These are phyloP conservation scores for Tremellales sp. DNA, from an alignment of 1,284 basidiomycete genomes.

Conservation along the genomic window DNA sequence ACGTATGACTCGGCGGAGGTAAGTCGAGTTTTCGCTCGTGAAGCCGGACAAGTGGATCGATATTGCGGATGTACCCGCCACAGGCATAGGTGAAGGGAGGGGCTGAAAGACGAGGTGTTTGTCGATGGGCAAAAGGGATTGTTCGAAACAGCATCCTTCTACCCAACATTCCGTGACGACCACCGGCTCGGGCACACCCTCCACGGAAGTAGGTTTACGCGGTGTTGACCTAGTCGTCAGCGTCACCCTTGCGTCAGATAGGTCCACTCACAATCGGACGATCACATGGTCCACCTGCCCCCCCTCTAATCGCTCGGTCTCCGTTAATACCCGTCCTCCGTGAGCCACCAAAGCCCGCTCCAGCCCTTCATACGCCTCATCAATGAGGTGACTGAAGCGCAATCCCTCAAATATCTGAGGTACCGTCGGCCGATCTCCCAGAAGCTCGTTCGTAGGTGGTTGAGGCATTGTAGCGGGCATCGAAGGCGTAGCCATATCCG, in stretches of 20 bases:
- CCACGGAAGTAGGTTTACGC: background rate
- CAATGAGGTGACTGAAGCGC: slow-evolving; percentile 36
- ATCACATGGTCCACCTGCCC: slow-evolving; percentile 40
- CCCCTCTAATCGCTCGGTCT: slow-evolving; percentile 28
- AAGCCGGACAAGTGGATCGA: slow-evolving; percentile 41
- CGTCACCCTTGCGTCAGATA: background rate
- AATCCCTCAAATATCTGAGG: slow-evolving; percentile 36
- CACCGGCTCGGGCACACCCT: slow-evolving; percentile 5
- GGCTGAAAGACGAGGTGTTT: slow-evolving; percentile 40
- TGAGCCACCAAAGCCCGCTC: slow-evolving; percentile 31
- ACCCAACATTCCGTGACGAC: slow-evolving; percentile 48
- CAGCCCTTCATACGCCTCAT: slow-evolving; percentile 28
- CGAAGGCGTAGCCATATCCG: background rate
- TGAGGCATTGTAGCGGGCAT: slow-evolving; percentile 3
- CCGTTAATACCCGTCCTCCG: slow-evolving; percentile 31
- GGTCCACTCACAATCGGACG: slow-evolving; percentile 37
- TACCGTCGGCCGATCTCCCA: slow-evolving; percentile 2
- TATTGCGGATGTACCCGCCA: slow-evolving; percentile 24
- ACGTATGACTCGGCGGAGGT: slow-evolving; percentile 31
- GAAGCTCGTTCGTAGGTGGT: background rate
- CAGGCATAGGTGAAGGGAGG: slow-evolving; percentile 28
- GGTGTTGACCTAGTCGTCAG: background rate
- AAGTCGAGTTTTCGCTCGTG: slow-evolving; percentile 28
- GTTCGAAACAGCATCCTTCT: slow-evolving; percentile 41
- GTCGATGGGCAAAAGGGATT: slow-evolving; percentile 28